These are phyloP conservation scores for Dissophora globulifera DNA, from an alignment of 192 early-diverging fungal genomes.

Conservation along the genomic window DNA sequence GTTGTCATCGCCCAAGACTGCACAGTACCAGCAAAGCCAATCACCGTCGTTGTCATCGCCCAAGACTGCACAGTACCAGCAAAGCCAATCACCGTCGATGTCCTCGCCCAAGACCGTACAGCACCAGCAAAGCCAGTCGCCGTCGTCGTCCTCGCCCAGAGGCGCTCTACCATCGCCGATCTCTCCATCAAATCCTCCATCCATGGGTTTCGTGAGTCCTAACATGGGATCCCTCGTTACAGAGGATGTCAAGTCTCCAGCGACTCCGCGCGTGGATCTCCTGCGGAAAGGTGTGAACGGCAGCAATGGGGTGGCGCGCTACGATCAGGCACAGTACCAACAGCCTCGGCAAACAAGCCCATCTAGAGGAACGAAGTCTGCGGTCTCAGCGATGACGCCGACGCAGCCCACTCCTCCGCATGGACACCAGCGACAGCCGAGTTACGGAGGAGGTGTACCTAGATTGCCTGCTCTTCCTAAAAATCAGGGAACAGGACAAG, in stretches of 20 bases:
- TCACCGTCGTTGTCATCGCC: too few species aligned
- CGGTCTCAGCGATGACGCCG: neutral
- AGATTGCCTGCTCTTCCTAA: conserved; percentile 3
- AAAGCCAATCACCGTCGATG: too few species aligned
- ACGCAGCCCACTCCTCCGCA: neutral
- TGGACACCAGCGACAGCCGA: conserved; percentile 13
- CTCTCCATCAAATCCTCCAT: conserved; percentile 16
- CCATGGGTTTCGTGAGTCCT: neutral
- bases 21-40: too few species aligned
- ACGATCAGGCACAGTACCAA: conserved; percentile 24
- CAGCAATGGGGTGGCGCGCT: neutral
- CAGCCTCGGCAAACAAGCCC: conserved; percentile 4
- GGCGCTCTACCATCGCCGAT: conserved; percentile 10
- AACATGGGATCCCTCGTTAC: neutral
- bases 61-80: too few species aligned
- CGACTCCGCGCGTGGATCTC: neutral
- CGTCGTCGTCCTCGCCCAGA: neutral
- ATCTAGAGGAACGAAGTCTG: neutral
- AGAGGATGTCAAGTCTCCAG: neutral
- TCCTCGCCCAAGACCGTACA: neutral
- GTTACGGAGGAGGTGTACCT: conserved; percentile 24
- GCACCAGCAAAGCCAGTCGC: neutral
- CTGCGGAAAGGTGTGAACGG: neutral
- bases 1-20: neutral
- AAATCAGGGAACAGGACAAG: neutral